Evolutionary conservation across 306 rosid species (phyloP), one percentile per base, ranked within the genome.

Genomic region (Vigna radiata): DNA sequence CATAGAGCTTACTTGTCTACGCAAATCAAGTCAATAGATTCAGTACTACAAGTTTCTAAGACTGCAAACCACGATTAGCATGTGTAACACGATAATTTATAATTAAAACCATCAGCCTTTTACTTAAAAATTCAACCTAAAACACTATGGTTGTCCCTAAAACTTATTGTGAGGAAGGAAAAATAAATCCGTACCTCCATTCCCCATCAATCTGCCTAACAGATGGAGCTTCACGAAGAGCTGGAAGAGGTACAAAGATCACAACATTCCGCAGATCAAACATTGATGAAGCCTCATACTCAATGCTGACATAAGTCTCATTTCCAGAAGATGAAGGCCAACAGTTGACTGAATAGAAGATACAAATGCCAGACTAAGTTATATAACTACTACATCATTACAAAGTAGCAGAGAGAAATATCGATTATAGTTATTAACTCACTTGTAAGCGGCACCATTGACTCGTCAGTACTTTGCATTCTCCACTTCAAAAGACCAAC

Each of bases 271-370:
- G 88, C 77, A 92, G 86, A 73, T 92, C 93, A 77, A 88, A 95
- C 93, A 90, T 79, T 68, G 97, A 81, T 10, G 97, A 90, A 72
- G 99, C 96, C 63, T 95, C 99, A 27, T 95, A 95, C 73, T 95
- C 99, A 85, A 95, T 90, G 87, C 89, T 95, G 61, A 95, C 99
- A 73, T 89, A 95, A 77, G 97, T 95, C 80, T 92, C 99, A 82
- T 88, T 91, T 77, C 99, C 98, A 85, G 97, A 96, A 81, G 90
- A 91, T 56, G 98, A 89, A 66, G 99, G 99, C 99, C 97, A 96
- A 81, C 99, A 96, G 86, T 92, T 96, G 87, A 96, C 99, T 92
- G 94, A 91, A 81, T 62, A 73, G 49, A 71, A n/a, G n/a, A 0
- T 50, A 82, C 21, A 66, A 37, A 74, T 2, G 46, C 55, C 73